These are phyloP conservation scores for Eucalyptus fibrosa DNA, from an alignment of 345 rosid species.

Conservation along the genomic window DNA sequence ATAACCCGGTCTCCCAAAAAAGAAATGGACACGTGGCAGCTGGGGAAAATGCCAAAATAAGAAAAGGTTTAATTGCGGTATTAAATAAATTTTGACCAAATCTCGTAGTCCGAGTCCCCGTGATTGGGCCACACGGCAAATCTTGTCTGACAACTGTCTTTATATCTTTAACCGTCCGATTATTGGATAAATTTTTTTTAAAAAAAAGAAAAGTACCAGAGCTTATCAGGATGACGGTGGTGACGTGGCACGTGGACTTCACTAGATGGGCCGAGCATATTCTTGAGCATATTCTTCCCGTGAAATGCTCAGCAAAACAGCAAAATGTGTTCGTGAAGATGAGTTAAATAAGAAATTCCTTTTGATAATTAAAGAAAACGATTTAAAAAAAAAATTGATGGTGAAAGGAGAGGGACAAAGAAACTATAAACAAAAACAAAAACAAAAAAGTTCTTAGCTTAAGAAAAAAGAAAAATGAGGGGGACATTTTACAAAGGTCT, in stretches of 20 bases:
- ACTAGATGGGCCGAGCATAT: not conserved
- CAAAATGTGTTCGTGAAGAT: not conserved
- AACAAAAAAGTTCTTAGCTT: not conserved
- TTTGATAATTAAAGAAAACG: not conserved
- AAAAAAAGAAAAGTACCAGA: not conserved
- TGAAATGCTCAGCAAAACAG: not conserved
- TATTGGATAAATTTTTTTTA: not conserved
- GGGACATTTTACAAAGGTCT: not conserved
- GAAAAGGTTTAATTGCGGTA: not conserved
- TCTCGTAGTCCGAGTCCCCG: not conserved
- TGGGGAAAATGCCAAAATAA: not conserved
- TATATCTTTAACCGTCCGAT: not conserved
- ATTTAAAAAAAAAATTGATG: not conserved
- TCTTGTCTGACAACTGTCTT: not conserved
- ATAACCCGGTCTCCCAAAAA: not conserved
- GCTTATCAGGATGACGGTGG: not conserved
- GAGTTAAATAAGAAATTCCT: not conserved
- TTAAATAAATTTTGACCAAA: not conserved
- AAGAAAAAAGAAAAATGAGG: not conserved
- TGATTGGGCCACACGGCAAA: not conserved
- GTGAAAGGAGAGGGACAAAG: not conserved
- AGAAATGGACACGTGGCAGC: not conserved
- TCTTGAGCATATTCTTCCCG: no score
- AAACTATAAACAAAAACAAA: not conserved
- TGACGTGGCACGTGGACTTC: not conserved